Conservation (phyloP, 2,329 filamentous ascomycete genomes). For the Akanthomyces lecanii region DNA sequence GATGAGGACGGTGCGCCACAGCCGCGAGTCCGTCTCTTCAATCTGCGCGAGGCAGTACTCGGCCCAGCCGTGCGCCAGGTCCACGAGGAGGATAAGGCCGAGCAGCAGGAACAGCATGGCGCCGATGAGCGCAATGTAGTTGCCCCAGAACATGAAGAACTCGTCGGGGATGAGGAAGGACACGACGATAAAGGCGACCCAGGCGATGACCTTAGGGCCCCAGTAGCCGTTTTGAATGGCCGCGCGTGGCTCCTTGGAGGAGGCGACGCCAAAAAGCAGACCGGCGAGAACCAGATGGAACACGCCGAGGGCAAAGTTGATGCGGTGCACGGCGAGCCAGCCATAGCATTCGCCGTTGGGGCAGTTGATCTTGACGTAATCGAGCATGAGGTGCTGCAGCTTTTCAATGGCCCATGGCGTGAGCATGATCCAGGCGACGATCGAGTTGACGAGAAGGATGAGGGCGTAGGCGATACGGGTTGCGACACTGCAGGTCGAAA, state of each 20-base stretch:
- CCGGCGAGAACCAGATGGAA: conserved; percentile 87
- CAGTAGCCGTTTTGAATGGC: conserved; percentile 96
- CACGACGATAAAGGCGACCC: conserved; percentile 80
- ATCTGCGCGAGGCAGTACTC: conserved; percentile 95
- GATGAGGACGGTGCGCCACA: conserved; percentile 84
- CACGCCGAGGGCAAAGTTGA: conserved; percentile 94
- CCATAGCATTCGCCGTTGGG: conserved; percentile 88
- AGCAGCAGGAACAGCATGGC: conserved; percentile 93
- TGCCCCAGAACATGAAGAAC: conserved; percentile 95
- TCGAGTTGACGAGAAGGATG: conserved; percentile 92
- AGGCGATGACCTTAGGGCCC: conserved; percentile 91
- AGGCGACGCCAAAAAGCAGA: conserved; percentile 79
- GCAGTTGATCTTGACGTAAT: conserved; percentile 95
- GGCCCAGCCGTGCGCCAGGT: conserved; percentile 94
- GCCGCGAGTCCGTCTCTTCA: conserved; percentile 75
- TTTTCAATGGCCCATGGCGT: conserved; percentile 98
- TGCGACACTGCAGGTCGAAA: conserved; percentile 62
- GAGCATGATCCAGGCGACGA: conserved; percentile 98
- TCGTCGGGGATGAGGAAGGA: conserved; percentile 93
- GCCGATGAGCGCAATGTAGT: conserved; percentile 82
- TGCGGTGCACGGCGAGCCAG: conserved; percentile 93
- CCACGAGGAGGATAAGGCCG: conserved; percentile 86
- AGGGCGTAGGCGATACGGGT: conserved; percentile 96
- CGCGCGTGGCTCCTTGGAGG: conserved; percentile 82
- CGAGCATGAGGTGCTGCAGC: conserved; percentile 82